These are phyloP conservation scores for Termitomyces sp. DNA, from an alignment of 768 basidiomycete genomes.

Conservation along the genomic window DNA sequence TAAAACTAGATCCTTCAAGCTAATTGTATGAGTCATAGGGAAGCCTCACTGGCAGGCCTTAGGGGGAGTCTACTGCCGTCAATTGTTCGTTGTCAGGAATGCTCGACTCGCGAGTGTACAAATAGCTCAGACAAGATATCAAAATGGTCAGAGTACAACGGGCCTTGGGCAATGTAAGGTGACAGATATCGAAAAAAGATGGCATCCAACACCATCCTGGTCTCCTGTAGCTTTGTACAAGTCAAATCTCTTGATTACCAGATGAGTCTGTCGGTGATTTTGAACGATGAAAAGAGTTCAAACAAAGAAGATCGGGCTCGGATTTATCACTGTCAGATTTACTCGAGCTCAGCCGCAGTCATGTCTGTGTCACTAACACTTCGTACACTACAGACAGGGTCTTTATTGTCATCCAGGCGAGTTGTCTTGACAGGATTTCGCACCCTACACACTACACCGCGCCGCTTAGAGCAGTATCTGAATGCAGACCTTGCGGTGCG, in stretches of 20 bases:
- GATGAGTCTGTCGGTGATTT: background rate
- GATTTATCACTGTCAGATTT: background rate
- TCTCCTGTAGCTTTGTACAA: background rate
- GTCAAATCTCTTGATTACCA: background rate
- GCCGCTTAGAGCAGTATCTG: conserved; percentile 33
- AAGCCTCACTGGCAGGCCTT: background rate
- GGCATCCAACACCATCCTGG: too few relatives aligned
- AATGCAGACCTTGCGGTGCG: conserved; percentile 41
- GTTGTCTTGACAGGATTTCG: conserved; percentile 3
- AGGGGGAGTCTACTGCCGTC: background rate
- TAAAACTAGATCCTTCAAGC: background rate
- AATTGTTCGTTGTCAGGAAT: background rate
- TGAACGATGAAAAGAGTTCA: background rate
- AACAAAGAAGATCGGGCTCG: background rate
- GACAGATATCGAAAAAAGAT: background rate
- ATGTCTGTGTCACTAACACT: conserved; percentile 8
- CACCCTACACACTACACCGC: conserved; percentile 37
- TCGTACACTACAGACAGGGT: conserved; percentile 4
- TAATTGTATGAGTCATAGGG: background rate
- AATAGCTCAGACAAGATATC: background rate
- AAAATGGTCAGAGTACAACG: background rate
- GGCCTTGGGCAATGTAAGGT: background rate
- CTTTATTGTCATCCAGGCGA: background rate
- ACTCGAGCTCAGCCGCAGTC: background rate
- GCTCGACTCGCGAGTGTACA: too few relatives aligned